These are phyloP conservation scores for Penicillium chermesinum DNA, from an alignment of 495 filamentous ascomycete species.

Conservation along the genomic window DNA sequence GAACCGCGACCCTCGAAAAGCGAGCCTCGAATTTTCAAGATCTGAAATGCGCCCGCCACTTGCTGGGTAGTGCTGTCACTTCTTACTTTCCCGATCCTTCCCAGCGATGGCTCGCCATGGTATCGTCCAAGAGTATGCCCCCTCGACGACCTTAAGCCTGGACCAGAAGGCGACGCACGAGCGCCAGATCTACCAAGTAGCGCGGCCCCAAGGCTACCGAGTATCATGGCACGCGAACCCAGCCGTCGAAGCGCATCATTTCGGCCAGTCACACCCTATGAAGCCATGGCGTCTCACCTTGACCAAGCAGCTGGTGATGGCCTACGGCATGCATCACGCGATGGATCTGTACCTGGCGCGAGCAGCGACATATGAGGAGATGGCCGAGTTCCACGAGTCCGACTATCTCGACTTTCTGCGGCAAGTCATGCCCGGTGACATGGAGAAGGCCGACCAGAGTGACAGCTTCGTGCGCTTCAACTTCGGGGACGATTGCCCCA, in stretches of 20 bases:
- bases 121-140: slow-evolving; percentile 69
- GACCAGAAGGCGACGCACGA: slow-evolving; percentile 61
- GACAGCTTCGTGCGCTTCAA: slow-evolving; percentile 57
- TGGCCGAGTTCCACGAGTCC: slow-evolving; percentile 76
- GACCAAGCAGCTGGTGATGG: slow-evolving; percentile 86
- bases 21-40: no score
- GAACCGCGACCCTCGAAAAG: no score
- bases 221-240: slow-evolving; percentile 98
- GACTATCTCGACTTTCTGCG: slow-evolving; percentile 87
- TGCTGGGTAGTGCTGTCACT: not conserved
- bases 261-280: slow-evolving; percentile 94
- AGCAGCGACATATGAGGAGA: slow-evolving; percentile 78
- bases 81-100: not conserved
- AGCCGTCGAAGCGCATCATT: slow-evolving; percentile 93
- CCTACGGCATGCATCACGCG: slow-evolving; percentile 90
- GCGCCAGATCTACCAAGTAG: slow-evolving; percentile 68
- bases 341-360: slow-evolving; percentile 90
- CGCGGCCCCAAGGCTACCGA: slow-evolving; percentile 72
- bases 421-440: slow-evolving; percentile 40
- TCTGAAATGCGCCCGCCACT: slow-evolving; percentile 13
- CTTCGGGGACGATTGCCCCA: slow-evolving; percentile 90
- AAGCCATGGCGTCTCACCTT: slow-evolving; percentile 96
- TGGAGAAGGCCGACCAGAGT: slow-evolving; percentile 40
- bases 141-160: slow-evolving; percentile 56
- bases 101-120: slow-evolving; percentile 41